phyloP scores from a whole-genome alignment of 164 flowering plant species.

The Amborella trichopoda region DNA sequence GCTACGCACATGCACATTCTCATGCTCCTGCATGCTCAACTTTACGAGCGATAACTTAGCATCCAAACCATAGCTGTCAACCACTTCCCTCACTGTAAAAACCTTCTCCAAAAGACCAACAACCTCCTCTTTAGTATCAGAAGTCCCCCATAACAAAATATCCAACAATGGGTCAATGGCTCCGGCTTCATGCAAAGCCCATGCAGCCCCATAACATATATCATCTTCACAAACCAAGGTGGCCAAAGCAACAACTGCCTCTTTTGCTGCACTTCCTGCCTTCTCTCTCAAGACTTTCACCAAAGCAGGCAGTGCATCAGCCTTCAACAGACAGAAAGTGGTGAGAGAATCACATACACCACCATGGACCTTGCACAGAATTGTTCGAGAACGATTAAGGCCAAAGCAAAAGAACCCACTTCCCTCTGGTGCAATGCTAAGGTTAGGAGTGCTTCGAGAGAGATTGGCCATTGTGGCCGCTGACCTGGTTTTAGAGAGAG shows the following conservation, averaged over 20 bases:
- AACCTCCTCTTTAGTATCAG: constrained; percentile 40
- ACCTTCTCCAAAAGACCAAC: constrained; percentile 44
- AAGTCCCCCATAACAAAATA: constrained; percentile 41
- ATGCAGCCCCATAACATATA: constrained; percentile 31
- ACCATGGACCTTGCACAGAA: constrained; percentile 41
- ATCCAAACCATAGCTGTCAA: constrained; percentile 25
- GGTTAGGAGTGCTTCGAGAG: constrained; percentile 36
- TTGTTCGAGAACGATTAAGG: constrained; percentile 7
- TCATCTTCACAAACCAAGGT: constrained; percentile 34
- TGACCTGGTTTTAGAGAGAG: constrained; percentile 47
- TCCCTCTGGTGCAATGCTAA: constrained; percentile 9
- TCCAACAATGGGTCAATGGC: constrained; percentile 36
- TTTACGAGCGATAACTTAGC: constrained; percentile 28
- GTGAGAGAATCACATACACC: constrained; percentile 30
- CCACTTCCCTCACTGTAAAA: constrained; percentile 39
- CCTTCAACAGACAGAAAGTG: constrained; percentile 50
- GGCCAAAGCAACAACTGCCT: constrained; percentile 48
- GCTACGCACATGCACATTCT: constrained; percentile 24
- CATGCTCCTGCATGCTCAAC: constrained; percentile 29
- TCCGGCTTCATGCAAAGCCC: constrained; percentile 33
- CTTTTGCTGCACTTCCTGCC: constrained; percentile 41
- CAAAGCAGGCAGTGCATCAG: constrained; percentile 43
- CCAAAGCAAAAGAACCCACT: constrained; percentile 25
- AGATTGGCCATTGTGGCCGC: constrained; percentile 55
- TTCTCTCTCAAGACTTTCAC: constrained; percentile 30